Evolutionary conservation across 345 rosid species (phyloP), one percentile per base, ranked within the genome.

Genomic region (Erodium maritimum): DNA sequence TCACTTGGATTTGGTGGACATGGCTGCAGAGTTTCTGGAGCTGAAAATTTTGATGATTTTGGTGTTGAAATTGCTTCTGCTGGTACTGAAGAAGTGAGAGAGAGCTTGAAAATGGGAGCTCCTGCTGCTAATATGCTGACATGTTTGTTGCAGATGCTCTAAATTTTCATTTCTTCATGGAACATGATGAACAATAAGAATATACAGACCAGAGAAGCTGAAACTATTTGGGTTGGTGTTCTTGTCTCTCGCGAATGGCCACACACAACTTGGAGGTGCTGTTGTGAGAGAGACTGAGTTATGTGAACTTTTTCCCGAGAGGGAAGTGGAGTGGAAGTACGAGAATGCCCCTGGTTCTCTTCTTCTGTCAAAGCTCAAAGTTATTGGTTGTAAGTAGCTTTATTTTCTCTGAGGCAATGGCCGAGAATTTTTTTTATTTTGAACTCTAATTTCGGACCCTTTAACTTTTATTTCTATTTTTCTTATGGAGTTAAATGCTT

Each of bases 1-100:
- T 79, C 64, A 85, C 93, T 74, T 82, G 78, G 83, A 65, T 76
- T 82, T 82, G 54, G 86, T 50, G 65, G 86, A 66, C 93, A 85
- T 85, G 68, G 54, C 61, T 54, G 60, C 21, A 67, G 61, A 21
- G 22, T 29, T 29, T 29, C 37, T 29, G 37, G 37, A 29, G 37
- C 37, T 29, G 37, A 29, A 29, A 29, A n/a, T n/a, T 29, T 29
- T 29, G 23, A 29, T 29, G 37, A 29, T 29, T 42, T 10, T 42
- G 14, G 3, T 12, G 48, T 29, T 29, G 37, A 29, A 29, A 29
- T 29, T 29, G 37, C 37, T 29, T 29, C 6, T 42, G 48, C 48
- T 42, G 17, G 2, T 12, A 14, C 14, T 42, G 48, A 42, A 14
- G 3, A 14, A 42, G 48, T 10, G 48, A 42, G 48, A 42, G 34